These are phyloP conservation scores for Pseudomicrostroma phylloplanum DNA, from an alignment of 1,284 basidiomycete genomes.

Conservation along the genomic window DNA sequence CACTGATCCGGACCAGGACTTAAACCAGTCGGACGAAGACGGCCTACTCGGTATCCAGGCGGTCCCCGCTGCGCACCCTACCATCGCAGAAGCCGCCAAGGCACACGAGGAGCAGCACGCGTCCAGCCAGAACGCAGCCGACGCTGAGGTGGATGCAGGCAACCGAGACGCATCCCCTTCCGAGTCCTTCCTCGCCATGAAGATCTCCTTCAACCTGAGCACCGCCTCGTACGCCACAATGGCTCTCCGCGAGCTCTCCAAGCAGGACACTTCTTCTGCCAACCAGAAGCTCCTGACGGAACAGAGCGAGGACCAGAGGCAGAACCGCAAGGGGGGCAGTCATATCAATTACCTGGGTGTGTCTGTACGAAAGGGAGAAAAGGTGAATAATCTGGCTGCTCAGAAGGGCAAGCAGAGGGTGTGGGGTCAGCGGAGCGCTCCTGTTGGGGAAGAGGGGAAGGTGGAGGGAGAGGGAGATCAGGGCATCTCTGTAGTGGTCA, in stretches of 20 bases:
- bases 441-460: too few relatives aligned
- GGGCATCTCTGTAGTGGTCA: too few relatives aligned
- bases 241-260: slow-evolving; percentile 45
- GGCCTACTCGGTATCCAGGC: slow-evolving; percentile 60
- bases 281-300: slow-evolving; percentile 33
- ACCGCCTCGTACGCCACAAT: slow-evolving; percentile 47
- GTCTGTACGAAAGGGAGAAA: background rate
- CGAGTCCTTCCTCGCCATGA: slow-evolving; percentile 33
- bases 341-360: slow-evolving; percentile 3
- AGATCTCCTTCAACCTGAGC: slow-evolving; percentile 39
- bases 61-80: background rate
- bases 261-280: slow-evolving; percentile 39
- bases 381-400: background rate
- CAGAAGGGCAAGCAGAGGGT: slow-evolving; percentile 4
- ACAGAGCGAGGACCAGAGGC: slow-evolving; percentile 27
- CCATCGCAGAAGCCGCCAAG: slow-evolving; percentile 14
- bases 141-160: background rate
- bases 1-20: slow-evolving; percentile 82
- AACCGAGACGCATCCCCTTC: background rate
- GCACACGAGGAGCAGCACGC: background rate
- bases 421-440: background rate
- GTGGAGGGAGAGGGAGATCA: too few relatives aligned
- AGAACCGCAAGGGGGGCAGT: background rate
- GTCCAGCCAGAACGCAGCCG: background rate
- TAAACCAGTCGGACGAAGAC: slow-evolving; percentile 93